Percentiles rank a stretch among this genome's conserved stretches.
These are phyloP conservation scores for Circinella umbellata DNA, from an alignment of 371 early-diverging fungal genomes.

Conservation along the genomic window DNA sequence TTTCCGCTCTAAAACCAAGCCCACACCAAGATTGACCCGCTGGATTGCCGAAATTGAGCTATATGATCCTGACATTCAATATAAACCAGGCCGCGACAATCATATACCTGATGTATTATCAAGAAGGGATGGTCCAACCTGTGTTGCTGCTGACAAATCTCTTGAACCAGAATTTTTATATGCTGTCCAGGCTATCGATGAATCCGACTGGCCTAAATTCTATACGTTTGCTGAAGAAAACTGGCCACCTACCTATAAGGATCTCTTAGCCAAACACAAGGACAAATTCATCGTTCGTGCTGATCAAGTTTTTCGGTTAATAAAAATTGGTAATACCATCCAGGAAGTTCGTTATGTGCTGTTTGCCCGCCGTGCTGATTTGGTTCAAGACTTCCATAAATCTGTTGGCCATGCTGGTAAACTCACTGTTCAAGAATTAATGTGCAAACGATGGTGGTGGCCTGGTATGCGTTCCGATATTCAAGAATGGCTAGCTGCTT, in stretches of 20 bases:
- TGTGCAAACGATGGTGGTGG: constrained; percentile 32
- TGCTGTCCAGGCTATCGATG: constrained; percentile 9
- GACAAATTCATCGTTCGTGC: constrained; percentile 11
- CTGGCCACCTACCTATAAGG: not conserved
- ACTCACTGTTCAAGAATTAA: constrained; percentile 9
- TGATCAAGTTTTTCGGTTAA: constrained; percentile 6
- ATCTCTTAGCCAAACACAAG: not conserved
- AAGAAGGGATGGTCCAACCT: constrained; percentile 13
- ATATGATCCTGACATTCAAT: constrained; percentile 34
- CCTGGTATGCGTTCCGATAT: constrained; percentile 23
- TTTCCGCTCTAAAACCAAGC: constrained; percentile 30
- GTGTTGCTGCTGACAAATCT: not conserved
- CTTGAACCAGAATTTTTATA: constrained; percentile 29
- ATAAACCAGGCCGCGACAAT: constrained; percentile 24
- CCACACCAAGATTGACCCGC: constrained; percentile 24
- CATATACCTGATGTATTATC: constrained; percentile 23
- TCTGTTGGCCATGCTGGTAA: constrained; percentile 22
- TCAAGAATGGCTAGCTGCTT: constrained; percentile 12
- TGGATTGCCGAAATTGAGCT: constrained; percentile 37
- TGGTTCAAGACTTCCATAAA: constrained; percentile 18
- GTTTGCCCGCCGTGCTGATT: constrained; percentile 18
- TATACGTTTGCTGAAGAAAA: constrained; percentile 12
- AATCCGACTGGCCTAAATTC: constrained; percentile 28
- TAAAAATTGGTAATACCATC: not conserved
- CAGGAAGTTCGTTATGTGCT: constrained; percentile 9